Evolutionary conservation across 139 green algal species (phyloP), one percentile per base, ranked within the genome.

Genomic region (Dunaliella primolecta): DNA sequence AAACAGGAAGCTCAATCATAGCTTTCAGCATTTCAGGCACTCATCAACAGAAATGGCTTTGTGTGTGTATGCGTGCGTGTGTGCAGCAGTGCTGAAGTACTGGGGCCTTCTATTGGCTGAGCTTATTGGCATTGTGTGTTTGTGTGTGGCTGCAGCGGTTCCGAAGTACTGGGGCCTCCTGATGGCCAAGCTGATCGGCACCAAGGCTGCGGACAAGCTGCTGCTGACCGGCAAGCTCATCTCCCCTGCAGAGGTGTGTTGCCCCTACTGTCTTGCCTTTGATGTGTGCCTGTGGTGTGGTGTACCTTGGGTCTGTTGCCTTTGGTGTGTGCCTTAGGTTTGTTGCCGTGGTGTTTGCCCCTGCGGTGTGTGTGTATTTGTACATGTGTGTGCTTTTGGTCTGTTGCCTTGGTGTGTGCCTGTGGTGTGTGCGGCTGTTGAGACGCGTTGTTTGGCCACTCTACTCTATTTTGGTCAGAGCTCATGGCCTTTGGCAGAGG

Each of bases 1-100:
- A n/a, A n/a, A n/a, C n/a, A n/a, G n/a, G n/a, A n/a, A n/a, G n/a
- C n/a, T n/a, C n/a, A n/a, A n/a, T n/a, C n/a, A n/a, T n/a, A n/a
- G n/a, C n/a, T n/a, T n/a, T n/a, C n/a, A n/a, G n/a, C n/a, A n/a
- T n/a, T n/a, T n/a, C n/a, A n/a, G n/a, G n/a, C n/a, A n/a, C n/a
- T n/a, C n/a, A n/a, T n/a, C n/a, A n/a, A n/a, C n/a, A n/a, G n/a
- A n/a, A n/a, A n/a, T n/a, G n/a, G n/a, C n/a, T n/a, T n/a, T n/a
- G n/a, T n/a, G n/a, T n/a, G n/a, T n/a, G n/a, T n/a, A n/a, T n/a
- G n/a, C n/a, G n/a, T n/a, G n/a, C n/a, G n/a, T n/a, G n/a, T 33
- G 84, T 94, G 23, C 92, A 93, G 7, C 80, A 97, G 96, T 99
- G 29, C 96, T 95, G 1, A 94, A 94, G 86, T 97, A 91, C 77